phyloP scores from a whole-genome alignment of 192 early-diverging fungal species.

The Mortierella alpina region DNA sequence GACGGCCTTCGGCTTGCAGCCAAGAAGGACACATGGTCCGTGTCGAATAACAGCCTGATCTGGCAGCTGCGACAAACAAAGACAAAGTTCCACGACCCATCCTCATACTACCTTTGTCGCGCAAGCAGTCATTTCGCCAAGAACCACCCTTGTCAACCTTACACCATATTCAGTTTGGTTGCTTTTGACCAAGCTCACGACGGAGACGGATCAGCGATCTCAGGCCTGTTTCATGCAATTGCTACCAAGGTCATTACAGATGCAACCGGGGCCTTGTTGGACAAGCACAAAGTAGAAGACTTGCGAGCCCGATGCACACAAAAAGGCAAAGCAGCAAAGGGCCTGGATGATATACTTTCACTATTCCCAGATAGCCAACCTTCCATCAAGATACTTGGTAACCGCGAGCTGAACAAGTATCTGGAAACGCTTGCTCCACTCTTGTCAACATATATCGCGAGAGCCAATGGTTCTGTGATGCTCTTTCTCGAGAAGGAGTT shows the following conservation, averaged over 20 bases:
- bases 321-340: slow-evolving; percentile 19
- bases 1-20: slow-evolving; percentile 29
- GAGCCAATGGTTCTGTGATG: slow-evolving; percentile 21
- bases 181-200: slow-evolving; percentile 24
- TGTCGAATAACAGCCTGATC: slow-evolving; percentile 22
- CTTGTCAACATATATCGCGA: slow-evolving; percentile 23
- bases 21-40: slow-evolving; percentile 27
- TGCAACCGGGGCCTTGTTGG: slow-evolving; percentile 20
- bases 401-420: slow-evolving; percentile 14
- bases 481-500: slow-evolving; percentile 24
- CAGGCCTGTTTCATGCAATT: slow-evolving; percentile 23
- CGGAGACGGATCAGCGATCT: slow-evolving; percentile 17
- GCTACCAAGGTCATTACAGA: slow-evolving; percentile 26
- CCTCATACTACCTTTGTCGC: slow-evolving; percentile 37
- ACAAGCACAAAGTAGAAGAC: slow-evolving; percentile 20
- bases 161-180: slow-evolving; percentile 34
- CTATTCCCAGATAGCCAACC: slow-evolving; percentile 12
- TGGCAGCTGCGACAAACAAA: slow-evolving; percentile 35
- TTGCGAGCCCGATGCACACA: slow-evolving; percentile 3
- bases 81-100: slow-evolving; percentile 36
- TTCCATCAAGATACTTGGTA: slow-evolving; percentile 21
- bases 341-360: slow-evolving; percentile 9
- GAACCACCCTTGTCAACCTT: slow-evolving; percentile 31
- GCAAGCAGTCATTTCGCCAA: slow-evolving; percentile 33
- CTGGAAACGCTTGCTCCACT: slow-evolving; percentile 23